phyloP scores from a whole-genome alignment of 2,329 filamentous ascomycete species.

The Blastomyces emzantsi region DNA sequence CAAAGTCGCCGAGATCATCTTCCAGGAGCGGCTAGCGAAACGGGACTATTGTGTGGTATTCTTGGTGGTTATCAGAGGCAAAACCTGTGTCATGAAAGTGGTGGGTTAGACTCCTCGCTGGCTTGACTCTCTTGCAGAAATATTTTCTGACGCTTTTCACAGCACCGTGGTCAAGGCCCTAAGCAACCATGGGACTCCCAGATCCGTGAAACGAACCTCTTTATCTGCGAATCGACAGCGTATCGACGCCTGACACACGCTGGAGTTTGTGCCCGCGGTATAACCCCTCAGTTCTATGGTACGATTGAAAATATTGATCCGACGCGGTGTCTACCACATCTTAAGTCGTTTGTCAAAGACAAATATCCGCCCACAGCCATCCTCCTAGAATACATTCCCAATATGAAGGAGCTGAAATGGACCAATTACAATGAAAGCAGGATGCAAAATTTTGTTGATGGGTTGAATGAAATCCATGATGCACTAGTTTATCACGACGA shows the following conservation, averaged over 20 bases:
- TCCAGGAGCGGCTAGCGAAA: constrained; percentile 9
- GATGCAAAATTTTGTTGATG: constrained; percentile 16
- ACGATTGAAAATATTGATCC: constrained; percentile 11
- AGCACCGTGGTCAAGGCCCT: constrained; percentile 7
- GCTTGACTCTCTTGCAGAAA: not conserved
- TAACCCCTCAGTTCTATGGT: constrained; percentile 11
- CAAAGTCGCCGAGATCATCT: constrained; percentile 9
- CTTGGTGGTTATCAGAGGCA: constrained; percentile 11
- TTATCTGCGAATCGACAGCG: constrained; percentile 9
- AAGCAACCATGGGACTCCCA: constrained; percentile 5
- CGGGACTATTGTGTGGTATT: constrained; percentile 13
- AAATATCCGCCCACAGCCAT: constrained; percentile 18
- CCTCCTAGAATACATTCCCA: constrained; percentile 20
- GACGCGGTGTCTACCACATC: constrained; percentile 1
- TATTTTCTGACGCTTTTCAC: not conserved
- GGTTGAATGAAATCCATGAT: constrained; percentile 18
- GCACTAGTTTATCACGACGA: constrained; percentile 19
- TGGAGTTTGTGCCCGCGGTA: constrained; percentile 6
- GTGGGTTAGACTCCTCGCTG: constrained; percentile 2
- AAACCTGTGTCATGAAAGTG: constrained; percentile 14
- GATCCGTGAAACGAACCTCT: constrained; percentile 7
- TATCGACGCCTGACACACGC: constrained; percentile 8
- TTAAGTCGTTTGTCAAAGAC: constrained; percentile 12
- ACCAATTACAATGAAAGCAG: constrained; percentile 18
- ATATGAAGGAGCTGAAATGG: constrained; percentile 19